Percentiles rank a stretch among this genome's conserved stretches.
These are phyloP conservation scores for Aphanomyces astaci DNA, from an alignment of 352 stramenopile genomes.

Conservation along the genomic window DNA sequence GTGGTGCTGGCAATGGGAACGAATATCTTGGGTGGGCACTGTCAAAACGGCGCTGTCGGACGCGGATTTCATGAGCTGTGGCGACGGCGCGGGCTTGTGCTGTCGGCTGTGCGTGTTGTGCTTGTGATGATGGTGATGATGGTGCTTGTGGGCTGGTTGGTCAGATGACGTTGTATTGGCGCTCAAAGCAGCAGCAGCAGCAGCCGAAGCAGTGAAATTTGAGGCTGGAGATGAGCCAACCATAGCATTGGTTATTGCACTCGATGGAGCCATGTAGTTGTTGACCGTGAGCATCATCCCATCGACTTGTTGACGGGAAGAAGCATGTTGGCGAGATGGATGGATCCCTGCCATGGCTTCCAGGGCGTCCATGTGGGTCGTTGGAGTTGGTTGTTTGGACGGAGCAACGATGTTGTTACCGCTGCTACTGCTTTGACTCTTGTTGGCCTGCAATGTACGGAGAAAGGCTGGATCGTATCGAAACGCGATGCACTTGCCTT, in stretches of 20 bases:
- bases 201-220: too few relatives aligned
- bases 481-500: conserved; percentile 14
- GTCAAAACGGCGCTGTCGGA: conserved; percentile 14
- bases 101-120: not conserved
- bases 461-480: conserved; percentile 16
- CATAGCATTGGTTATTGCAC: too few relatives aligned
- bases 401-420: not conserved
- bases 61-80: conserved; percentile 19
- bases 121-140: not conserved
- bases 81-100: not conserved
- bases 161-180: not conserved
- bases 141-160: not conserved
- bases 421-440: not conserved
- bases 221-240: not conserved
- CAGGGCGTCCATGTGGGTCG: not conserved
- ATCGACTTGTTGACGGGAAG: not conserved
- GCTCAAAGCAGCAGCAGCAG: too few relatives aligned
- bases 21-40: not conserved
- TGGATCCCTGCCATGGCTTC: not conserved
- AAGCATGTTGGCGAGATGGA: not conserved
- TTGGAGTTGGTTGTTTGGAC: not conserved
- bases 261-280: not conserved
- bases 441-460: not conserved
- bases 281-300: not conserved
- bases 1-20: not conserved